phyloP scores from a whole-genome alignment of 2,329 filamentous ascomycete species.

The Incumbomyces delicatus region DNA sequence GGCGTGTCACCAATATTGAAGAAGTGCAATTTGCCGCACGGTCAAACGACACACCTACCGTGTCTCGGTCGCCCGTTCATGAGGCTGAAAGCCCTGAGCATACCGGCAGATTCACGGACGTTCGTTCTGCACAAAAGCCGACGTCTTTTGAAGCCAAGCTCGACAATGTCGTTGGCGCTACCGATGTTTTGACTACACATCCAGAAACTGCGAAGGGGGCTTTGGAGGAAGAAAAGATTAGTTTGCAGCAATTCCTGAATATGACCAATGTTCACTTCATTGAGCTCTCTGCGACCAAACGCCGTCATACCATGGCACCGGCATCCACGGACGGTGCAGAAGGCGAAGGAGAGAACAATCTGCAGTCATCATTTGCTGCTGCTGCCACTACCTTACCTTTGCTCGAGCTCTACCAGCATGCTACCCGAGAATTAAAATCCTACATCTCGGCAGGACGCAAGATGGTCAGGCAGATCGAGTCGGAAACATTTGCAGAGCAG shows the following conservation, averaged over 20 bases:
- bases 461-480: constrained; percentile 84
- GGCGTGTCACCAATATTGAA: constrained; percentile 37
- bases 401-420: constrained; percentile 88
- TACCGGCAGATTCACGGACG: constrained; percentile 47
- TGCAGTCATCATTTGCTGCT: constrained; percentile 45
- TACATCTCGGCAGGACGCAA: constrained; percentile 90
- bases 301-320: constrained; percentile 61
- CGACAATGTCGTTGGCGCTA: constrained; percentile 22
- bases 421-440: constrained; percentile 79
- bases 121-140: constrained; percentile 20
- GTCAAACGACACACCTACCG: constrained; percentile 27
- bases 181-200: constrained; percentile 17
- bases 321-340: constrained; percentile 5
- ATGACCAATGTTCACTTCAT: constrained; percentile 97
- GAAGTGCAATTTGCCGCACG: constrained; percentile 34
- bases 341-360: constrained; percentile 35
- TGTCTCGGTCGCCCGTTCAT: constrained; percentile 42
- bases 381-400: constrained; percentile 86
- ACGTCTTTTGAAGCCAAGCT: constrained; percentile 23
- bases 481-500: constrained; percentile 79
- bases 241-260: constrained; percentile 84
- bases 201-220: constrained; percentile 8
- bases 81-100: constrained; percentile 47
- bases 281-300: constrained; percentile 93
- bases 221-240: constrained; percentile 51